phyloP scores from a whole-genome alignment of 106 monocot species.

The Narthecium ossifragum region DNA sequence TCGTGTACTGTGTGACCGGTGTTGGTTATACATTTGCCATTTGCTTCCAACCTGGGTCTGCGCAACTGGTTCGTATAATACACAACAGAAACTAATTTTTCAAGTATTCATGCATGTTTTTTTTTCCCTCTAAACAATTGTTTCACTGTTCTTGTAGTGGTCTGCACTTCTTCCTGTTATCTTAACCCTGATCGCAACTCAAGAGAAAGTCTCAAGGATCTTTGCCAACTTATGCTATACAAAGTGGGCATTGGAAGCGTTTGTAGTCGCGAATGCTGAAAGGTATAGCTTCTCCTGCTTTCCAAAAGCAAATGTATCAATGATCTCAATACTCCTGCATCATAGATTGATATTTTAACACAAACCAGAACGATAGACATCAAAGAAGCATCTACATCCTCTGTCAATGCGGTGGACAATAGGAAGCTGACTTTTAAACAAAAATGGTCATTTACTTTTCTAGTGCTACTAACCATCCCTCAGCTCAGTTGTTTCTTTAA shows the following conservation, averaged over 20 bases:
- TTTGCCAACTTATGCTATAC: constrained; percentile 70
- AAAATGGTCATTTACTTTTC: too few relatives aligned
- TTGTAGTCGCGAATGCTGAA: constrained; percentile 72
- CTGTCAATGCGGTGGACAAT: too few relatives aligned
- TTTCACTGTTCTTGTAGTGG: constrained; percentile 52
- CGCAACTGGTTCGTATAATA: constrained; percentile 67
- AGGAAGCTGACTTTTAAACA: too few relatives aligned
- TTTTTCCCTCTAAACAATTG: neutral
- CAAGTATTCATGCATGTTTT: neutral
- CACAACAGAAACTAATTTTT: neutral
- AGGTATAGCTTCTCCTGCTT: constrained; percentile 25
- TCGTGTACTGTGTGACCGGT: constrained; percentile 95
- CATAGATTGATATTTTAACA: too few relatives aligned
- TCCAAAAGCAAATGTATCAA: neutral
- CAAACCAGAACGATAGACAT: too few relatives aligned
- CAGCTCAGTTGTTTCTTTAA: too few relatives aligned
- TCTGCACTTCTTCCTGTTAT: constrained; percentile 83
- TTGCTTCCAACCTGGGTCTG: constrained; percentile 81
- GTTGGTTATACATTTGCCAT: constrained; percentile 84
- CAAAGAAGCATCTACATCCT: too few relatives aligned
- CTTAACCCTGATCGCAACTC: constrained; percentile 74
- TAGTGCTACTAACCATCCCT: too few relatives aligned
- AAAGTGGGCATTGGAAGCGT: constrained; percentile 92
- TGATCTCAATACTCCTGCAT: too few relatives aligned
- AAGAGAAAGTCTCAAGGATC: constrained; percentile 21